These are phyloP conservation scores for Loxodes magnus DNA, from an alignment of 73 alveolate genomes.

Conservation along the genomic window DNA sequence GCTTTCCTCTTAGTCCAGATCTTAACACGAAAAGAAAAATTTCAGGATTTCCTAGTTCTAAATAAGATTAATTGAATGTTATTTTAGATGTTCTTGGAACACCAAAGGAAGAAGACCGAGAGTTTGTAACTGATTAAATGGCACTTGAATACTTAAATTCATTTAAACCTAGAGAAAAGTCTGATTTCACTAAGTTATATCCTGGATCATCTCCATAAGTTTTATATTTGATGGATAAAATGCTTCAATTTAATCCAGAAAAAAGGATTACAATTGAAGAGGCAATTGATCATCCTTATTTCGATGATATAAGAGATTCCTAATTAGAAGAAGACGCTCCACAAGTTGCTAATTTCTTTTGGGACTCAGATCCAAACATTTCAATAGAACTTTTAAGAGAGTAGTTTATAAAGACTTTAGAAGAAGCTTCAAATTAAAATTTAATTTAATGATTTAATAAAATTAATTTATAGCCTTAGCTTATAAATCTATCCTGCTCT, in stretches of 20 bases:
- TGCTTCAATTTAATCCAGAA: constrained; percentile 58
- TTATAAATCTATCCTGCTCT: no score
- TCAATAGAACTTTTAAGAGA: constrained; percentile 24
- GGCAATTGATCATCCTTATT: constrained; percentile 60
- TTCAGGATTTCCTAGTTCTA: constrained; percentile 72
- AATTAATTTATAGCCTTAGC: no score
- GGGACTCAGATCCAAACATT: constrained; percentile 29
- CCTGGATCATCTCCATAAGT: constrained; percentile 61
- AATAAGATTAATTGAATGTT: constrained; percentile 77
- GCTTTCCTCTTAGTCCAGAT: constrained; percentile 91
- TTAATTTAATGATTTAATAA: no score
- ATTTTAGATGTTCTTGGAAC: constrained; percentile 83
- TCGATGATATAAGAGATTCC: constrained; percentile 28
- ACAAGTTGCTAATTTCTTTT: constrained; percentile 21
- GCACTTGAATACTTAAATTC: constrained; percentile 72
- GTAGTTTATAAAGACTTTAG: constrained; percentile 19
- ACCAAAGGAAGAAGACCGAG: constrained; percentile 54
- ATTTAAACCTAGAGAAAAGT: constrained; percentile 44
- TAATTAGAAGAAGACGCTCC: constrained; percentile 29
- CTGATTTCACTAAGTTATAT: constrained; percentile 36
- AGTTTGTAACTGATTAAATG: constrained; percentile 71
- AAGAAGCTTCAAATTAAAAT: no score
- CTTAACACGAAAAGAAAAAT: constrained; percentile 54
- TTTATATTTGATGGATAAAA: constrained; percentile 43
- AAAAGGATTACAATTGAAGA: constrained; percentile 70